These are phyloP conservation scores for Cenchrus americanus DNA, from an alignment of 176 grass and related monocot genomes.

Conservation along the genomic window DNA sequence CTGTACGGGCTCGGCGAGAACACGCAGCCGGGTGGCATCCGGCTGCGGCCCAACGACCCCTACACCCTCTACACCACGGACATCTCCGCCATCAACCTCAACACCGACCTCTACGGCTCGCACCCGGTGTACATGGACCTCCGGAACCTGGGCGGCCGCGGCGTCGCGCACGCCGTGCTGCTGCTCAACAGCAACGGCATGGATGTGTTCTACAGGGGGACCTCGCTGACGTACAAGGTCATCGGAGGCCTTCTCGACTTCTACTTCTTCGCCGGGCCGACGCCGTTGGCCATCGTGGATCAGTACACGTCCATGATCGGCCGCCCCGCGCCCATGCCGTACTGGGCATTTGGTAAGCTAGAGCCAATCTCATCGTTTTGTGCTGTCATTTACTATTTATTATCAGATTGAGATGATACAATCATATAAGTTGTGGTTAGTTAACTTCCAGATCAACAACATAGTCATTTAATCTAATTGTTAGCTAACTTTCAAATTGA, in stretches of 20 bases:
- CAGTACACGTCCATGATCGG: conserved; percentile 89
- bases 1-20: conserved; percentile 93
- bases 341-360: conserved; percentile 82
- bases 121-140: conserved; percentile 95
- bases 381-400: not conserved
- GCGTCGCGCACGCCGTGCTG: conserved; percentile 77
- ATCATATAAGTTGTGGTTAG: not conserved
- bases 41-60: conserved; percentile 76
- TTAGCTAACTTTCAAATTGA: conserved; percentile 1
- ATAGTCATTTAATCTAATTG: not conserved
- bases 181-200: conserved; percentile 96
- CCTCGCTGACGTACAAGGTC: conserved; percentile 81
- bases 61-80: conserved; percentile 93
- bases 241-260: conserved; percentile 91
- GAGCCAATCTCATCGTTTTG: conserved; percentile 4
- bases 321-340: conserved; percentile 84
- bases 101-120: conserved; percentile 92
- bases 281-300: conserved; percentile 74
- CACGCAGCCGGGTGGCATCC: conserved; percentile 81
- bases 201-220: conserved; percentile 82
- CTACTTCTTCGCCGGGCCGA: conserved; percentile 84
- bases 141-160: conserved; percentile 50
- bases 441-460: not conserved
- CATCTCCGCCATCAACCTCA: conserved; percentile 79
- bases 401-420: not conserved